A percentile compares a stretch with the other conserved stretches of the same genome.
Conservation (phyloP, 768 basidiomycete genomes). For the Tylopilus intermedius region DNA sequence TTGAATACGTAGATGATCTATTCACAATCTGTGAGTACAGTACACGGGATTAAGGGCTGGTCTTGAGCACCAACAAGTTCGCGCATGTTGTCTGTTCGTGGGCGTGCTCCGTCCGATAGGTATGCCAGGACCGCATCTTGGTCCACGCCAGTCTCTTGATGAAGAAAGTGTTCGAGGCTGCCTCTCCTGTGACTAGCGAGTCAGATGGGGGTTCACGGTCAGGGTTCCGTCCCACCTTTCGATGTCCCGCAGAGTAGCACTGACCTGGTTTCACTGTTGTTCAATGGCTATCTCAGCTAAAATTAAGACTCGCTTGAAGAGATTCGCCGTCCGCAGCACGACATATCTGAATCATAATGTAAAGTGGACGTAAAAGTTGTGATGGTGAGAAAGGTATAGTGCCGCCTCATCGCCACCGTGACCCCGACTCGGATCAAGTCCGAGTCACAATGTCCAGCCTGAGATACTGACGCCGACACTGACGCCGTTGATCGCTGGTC, state of each 20-base stretch:
- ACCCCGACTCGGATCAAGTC: too few species aligned
- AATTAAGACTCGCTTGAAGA: too few species aligned
- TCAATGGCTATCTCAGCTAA: too few species aligned
- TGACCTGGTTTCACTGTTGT: too few species aligned
- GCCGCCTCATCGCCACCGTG: too few species aligned
- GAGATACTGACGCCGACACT: too few species aligned
- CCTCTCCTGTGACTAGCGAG: constrained; percentile 41
- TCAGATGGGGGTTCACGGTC: constrained; percentile 8
- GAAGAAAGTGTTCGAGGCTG: constrained; percentile 66
- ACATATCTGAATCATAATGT: too few species aligned
- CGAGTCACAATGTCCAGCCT: too few species aligned
- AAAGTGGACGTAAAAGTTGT: too few species aligned
- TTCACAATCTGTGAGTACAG: constrained; percentile 10
- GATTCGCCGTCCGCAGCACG: too few species aligned
- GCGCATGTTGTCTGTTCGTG: constrained; percentile 65
- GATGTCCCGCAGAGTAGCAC: constrained; percentile 68
- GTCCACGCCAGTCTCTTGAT: constrained; percentile 67
- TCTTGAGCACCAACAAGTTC: constrained; percentile 72
- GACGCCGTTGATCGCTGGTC: too few species aligned
- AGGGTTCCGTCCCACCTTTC: constrained; percentile 48
- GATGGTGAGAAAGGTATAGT: too few species aligned
- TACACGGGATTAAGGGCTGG: constrained; percentile 33
- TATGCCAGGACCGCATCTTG: constrained; percentile 70
- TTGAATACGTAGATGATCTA: constrained; percentile 82
- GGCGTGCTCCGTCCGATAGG: constrained; percentile 71